Conservation (phyloP, 192 early-diverging fungal species). For the Paraglomus occultum region DNA sequence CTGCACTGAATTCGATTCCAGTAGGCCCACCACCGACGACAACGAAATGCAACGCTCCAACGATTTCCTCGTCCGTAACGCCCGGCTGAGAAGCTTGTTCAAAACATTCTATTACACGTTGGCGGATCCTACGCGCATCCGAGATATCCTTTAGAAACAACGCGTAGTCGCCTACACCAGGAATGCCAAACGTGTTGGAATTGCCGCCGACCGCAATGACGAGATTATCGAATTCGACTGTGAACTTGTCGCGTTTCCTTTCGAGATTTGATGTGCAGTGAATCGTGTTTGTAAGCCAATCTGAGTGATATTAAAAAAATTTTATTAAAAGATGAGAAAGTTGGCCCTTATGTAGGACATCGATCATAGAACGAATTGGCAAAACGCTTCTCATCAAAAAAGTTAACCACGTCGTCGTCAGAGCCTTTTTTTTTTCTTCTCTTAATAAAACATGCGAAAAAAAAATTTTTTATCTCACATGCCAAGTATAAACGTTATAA, state of each 20-base stretch:
- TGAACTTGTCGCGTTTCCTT: conserved; percentile 38
- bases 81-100: conserved; percentile 72
- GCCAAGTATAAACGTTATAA: too few species aligned
- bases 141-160: conserved; percentile 83
- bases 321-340: background rate
- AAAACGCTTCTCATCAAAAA: conserved; percentile 25
- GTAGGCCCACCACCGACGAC: conserved; percentile 90
- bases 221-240: conserved; percentile 74
- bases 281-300: conserved; percentile 42
- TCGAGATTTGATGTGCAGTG: conserved; percentile 43
- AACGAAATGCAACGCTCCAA: conserved; percentile 73
- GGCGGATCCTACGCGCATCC: conserved; percentile 81
- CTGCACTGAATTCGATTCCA: conserved; percentile 69
- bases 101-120: conserved; percentile 76
- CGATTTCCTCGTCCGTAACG: conserved; percentile 60
- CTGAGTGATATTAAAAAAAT: conserved; percentile 21
- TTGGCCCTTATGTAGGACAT: background rate
- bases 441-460: too few species aligned
- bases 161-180: conserved; percentile 80
- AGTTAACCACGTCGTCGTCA: conserved; percentile 27
- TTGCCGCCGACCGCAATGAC: conserved; percentile 81
- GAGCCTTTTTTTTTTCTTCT: too few species aligned
- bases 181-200: conserved; percentile 82
- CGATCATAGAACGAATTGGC: conserved; percentile 26
- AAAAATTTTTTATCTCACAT: too few species aligned